These are phyloP conservation scores for Phytophthora colocasiae DNA, from an alignment of 352 stramenopile genomes.

Conservation along the genomic window DNA sequence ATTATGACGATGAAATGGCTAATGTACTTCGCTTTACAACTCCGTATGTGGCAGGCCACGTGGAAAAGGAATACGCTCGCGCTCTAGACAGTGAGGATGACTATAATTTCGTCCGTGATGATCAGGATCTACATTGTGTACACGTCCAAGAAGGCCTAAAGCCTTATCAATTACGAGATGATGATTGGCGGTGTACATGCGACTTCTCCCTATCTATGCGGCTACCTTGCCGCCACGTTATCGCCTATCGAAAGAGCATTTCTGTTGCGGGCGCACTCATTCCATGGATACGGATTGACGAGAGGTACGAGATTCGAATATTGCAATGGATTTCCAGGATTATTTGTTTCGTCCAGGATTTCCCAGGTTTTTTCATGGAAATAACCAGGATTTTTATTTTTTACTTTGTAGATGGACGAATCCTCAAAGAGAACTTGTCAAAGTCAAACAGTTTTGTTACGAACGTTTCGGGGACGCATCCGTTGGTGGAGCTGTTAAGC, in stretches of 20 bases:
- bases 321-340: not conserved
- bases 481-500: too few relatives aligned
- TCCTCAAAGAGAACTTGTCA: too few relatives aligned
- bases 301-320: not conserved
- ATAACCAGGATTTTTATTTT: not conserved
- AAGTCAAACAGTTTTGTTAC: too few relatives aligned
- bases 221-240: constrained; percentile 26
- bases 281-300: constrained; percentile 12
- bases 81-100: not conserved
- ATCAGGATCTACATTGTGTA: not conserved
- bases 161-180: not conserved
- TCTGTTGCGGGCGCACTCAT: constrained; percentile 1
- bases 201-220: not conserved
- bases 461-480: too few relatives aligned
- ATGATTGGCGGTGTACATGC: constrained; percentile 15
- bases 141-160: not conserved
- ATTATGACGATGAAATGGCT: constrained; percentile 35
- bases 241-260: constrained; percentile 16
- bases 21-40: constrained; percentile 28
- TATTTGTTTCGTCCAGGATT: not conserved
- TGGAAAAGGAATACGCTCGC: constrained; percentile 14
- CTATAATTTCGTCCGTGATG: not conserved
- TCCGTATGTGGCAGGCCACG: constrained; percentile 18
- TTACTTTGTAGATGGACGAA: not conserved
- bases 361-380: not conserved